These are phyloP conservation scores for Cairneyella variabilis DNA, from an alignment of 495 filamentous ascomycete genomes.

Conservation along the genomic window DNA sequence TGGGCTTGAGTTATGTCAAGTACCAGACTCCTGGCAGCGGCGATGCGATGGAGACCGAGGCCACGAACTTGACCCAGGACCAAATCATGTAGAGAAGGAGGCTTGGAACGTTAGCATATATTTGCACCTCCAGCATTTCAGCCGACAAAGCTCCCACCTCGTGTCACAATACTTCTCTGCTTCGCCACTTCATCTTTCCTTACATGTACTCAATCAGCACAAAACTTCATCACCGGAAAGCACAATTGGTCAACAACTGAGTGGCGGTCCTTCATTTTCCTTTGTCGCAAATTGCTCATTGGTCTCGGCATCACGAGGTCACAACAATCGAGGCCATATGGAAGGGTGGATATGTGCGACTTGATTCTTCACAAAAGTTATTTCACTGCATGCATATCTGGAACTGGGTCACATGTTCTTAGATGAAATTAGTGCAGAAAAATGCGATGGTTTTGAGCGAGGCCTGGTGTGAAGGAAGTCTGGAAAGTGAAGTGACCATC, in stretches of 20 bases:
- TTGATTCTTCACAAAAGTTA: slow-evolving; percentile 20
- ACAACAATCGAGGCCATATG: background rate
- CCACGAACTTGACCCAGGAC: slow-evolving; percentile 82
- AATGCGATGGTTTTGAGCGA: slow-evolving; percentile 19
- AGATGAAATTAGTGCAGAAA: slow-evolving; percentile 11
- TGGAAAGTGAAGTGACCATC: background rate
- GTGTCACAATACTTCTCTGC: slow-evolving; percentile 8
- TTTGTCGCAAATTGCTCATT: slow-evolving; percentile 5
- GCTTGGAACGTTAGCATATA: no score
- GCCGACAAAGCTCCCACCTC: background rate
- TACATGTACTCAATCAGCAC: slow-evolving; percentile 12
- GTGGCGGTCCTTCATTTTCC: background rate
- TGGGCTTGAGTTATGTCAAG: slow-evolving; percentile 88
- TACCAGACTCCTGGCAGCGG: slow-evolving; percentile 64
- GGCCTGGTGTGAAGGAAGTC: background rate
- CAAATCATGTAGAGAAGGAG: slow-evolving; percentile 87
- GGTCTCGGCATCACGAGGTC: background rate
- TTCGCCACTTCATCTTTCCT: slow-evolving; percentile 1
- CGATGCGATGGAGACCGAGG: slow-evolving; percentile 80
- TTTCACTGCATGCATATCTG: background rate
- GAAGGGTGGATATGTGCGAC: slow-evolving; percentile 12
- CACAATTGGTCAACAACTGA: slow-evolving; percentile 1
- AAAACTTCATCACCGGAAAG: slow-evolving; percentile 4
- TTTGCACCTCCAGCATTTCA: no score
- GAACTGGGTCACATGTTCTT: slow-evolving; percentile 2